Base-by-base conservation (phyloP, 1,284 basidiomycete species). In the Ustilago cynodontis region DNA sequence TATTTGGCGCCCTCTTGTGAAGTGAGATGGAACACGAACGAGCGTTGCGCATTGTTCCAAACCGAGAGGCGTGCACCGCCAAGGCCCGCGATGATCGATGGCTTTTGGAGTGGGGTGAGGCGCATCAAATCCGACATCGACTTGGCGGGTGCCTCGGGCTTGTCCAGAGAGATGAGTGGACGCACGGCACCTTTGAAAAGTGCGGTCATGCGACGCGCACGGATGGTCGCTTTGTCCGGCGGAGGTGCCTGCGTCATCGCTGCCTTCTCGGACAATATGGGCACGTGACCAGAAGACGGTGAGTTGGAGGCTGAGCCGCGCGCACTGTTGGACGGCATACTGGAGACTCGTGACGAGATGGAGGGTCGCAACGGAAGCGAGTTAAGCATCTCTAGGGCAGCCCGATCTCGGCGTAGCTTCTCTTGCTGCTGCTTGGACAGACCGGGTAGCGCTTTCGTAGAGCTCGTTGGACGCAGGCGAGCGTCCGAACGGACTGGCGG, bases 151-250 rank as follows among this genome's bases (percentile, higher is more conserved):
- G 62, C 50, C 18, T 81, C 73, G 2, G 62, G 64, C 72, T 77
- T 77, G 43, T 82, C 77, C 26, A 70, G 29, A 2, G 68, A 63
- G 35, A 82, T 80, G 51, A 81, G 70, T 31, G 80, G 80, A 16
- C 82, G 72, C 0, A 82, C 77, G 13, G 81, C 81, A 18, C 80
- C 80, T 14, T 82, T 77, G 79, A 82, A 82, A n/a, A 84, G 70
- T 22, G 82, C 81, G 1, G 82, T 84, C 81, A 84, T 81, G 18
- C 82, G 76, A n/a, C 81, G 69, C 8, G 81, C 66, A 28, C 76
- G 69, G 35, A 78, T 74, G 8, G 76, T 74, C 1, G 71, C 60
- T 47, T 78, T 78, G 47, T 78, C 76, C 2, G 70, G 71, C 22
- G 65, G 66, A 33, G 70, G 54, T 28, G 63, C 62, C 22, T 58